A percentile compares a stretch with the other conserved stretches of the same genome.
Evolutionary conservation across 192 early-diverging fungal species (phyloP).

Genomic region (Piromyces finnis): DNA sequence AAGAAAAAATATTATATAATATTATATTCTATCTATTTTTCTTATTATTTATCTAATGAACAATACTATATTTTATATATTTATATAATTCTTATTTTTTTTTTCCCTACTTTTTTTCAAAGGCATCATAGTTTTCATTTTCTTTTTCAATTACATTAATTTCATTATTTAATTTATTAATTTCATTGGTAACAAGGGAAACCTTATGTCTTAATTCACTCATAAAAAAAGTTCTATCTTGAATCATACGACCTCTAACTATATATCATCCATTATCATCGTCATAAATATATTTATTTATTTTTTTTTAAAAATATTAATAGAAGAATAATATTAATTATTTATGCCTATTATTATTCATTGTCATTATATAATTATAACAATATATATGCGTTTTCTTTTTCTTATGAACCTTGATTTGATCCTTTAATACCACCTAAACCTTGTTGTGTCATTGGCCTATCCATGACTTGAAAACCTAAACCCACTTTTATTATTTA

Average conservation of each 20-base stretch:
- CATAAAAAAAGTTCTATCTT: slow-evolving; percentile 32
- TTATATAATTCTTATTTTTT: neutral
- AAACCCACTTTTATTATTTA: too few relatives aligned
- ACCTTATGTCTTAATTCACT: slow-evolving; percentile 29
- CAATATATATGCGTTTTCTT: too few relatives aligned
- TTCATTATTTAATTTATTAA: slow-evolving; percentile 20
- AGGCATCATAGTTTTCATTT: slow-evolving; percentile 20
- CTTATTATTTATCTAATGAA: too few relatives aligned
- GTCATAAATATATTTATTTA: slow-evolving; percentile 5
- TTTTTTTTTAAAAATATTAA: too few relatives aligned
- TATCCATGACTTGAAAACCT: slow-evolving; percentile 6
- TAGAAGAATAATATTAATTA: too few relatives aligned
- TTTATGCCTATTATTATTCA: too few relatives aligned
- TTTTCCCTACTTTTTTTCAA: slow-evolving; percentile 27
- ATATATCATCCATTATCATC: neutral
- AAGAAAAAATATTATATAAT: too few relatives aligned
- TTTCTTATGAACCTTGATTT: neutral
- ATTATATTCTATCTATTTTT: too few relatives aligned
- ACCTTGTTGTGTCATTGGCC: slow-evolving; percentile 43
- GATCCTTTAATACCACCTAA: slow-evolving; percentile 23
- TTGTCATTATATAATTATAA: too few relatives aligned
- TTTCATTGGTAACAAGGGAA: slow-evolving; percentile 16
- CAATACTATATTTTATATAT: neutral
- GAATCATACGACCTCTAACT: slow-evolving; percentile 24
- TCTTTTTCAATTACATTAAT: slow-evolving; percentile 21